A percentile compares a stretch with the other conserved stretches of the same genome.
These are phyloP conservation scores for Chytridium lagenaria DNA, from an alignment of 371 early-diverging fungal species.

Conservation along the genomic window DNA sequence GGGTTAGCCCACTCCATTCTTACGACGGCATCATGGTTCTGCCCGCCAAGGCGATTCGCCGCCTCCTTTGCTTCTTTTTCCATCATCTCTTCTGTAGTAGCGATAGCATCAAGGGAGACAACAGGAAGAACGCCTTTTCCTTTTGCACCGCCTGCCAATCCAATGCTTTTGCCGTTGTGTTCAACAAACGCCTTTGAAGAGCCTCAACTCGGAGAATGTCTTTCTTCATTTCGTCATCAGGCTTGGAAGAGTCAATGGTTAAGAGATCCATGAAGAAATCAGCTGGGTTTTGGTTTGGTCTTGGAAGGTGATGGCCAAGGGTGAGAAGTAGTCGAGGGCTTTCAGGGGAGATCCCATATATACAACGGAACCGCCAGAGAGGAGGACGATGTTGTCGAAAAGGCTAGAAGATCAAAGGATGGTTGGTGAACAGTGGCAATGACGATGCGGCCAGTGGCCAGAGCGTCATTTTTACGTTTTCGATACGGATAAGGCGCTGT, in stretches of 20 bases:
- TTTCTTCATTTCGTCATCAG: slow-evolving; percentile 20
- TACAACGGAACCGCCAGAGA: too few species aligned
- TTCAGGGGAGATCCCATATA: too few species aligned
- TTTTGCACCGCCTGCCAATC: neutral
- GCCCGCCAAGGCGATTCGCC: too few species aligned
- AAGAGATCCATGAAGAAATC: too few species aligned
- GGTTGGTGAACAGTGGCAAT: slow-evolving; percentile 95
- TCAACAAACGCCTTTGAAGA: slow-evolving; percentile 32
- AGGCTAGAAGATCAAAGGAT: too few species aligned
- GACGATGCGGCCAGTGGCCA: slow-evolving; percentile 57
- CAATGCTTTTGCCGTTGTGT: slow-evolving; percentile 5
- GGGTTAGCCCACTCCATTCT: neutral
- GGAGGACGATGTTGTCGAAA: too few species aligned
- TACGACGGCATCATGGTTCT: neutral
- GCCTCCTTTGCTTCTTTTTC: neutral
- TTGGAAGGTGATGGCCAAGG: slow-evolving; percentile 72
- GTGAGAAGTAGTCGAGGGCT: slow-evolving; percentile 58
- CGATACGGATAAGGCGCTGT: slow-evolving; percentile 65
- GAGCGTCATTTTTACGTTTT: slow-evolving; percentile 61
- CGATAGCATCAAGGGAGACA: neutral
- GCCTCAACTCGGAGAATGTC: slow-evolving; percentile 32
- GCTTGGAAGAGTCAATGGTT: slow-evolving; percentile 32
- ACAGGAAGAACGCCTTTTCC: neutral
- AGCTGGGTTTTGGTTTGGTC: too few species aligned
- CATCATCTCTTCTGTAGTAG: neutral